Evolutionary conservation across 331 rosid genomes (phyloP).

Genomic region (Acacia concinna): DNA sequence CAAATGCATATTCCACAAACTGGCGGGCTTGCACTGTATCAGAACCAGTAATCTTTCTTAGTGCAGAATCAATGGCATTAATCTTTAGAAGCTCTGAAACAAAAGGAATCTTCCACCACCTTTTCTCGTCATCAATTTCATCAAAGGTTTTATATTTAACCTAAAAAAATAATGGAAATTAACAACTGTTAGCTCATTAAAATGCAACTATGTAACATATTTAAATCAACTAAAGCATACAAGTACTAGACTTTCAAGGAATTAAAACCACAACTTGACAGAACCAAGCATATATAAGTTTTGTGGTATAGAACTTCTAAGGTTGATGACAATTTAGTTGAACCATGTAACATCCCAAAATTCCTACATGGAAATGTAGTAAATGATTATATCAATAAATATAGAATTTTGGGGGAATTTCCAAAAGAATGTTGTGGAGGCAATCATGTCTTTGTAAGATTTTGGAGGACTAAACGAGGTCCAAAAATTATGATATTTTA

Average conservation of each 20-base stretch:
- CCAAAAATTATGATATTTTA: too few relatives aligned
- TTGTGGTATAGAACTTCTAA: not conserved
- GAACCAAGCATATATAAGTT: too few relatives aligned
- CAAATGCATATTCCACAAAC: slow-evolving; percentile 92
- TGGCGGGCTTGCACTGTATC: slow-evolving; percentile 83
- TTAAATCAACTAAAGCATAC: slow-evolving; percentile 25
- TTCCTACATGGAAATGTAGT: too few relatives aligned
- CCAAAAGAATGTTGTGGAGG: too few relatives aligned
- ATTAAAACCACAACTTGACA: slow-evolving; percentile 8
- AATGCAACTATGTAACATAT: slow-evolving; percentile 13
- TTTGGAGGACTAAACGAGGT: too few relatives aligned
- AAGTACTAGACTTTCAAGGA: not conserved
- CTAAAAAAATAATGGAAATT: slow-evolving; percentile 51
- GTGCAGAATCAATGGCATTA: slow-evolving; percentile 71
- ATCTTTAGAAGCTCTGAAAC: slow-evolving; percentile 71
- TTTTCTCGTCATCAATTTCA: slow-evolving; percentile 75
- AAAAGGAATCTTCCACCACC: slow-evolving; percentile 80
- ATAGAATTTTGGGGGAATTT: too few relatives aligned
- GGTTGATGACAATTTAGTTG: not conserved
- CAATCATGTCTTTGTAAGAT: too few relatives aligned
- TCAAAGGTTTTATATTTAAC: slow-evolving; percentile 81
- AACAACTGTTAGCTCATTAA: slow-evolving; percentile 15
- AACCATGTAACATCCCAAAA: too few relatives aligned
- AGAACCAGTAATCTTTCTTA: slow-evolving; percentile 66
- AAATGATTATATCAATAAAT: too few relatives aligned